Evolutionary conservation across 202 grass and related monocot genomes (phyloP).

Genomic region (Saccharum hybrid): DNA sequence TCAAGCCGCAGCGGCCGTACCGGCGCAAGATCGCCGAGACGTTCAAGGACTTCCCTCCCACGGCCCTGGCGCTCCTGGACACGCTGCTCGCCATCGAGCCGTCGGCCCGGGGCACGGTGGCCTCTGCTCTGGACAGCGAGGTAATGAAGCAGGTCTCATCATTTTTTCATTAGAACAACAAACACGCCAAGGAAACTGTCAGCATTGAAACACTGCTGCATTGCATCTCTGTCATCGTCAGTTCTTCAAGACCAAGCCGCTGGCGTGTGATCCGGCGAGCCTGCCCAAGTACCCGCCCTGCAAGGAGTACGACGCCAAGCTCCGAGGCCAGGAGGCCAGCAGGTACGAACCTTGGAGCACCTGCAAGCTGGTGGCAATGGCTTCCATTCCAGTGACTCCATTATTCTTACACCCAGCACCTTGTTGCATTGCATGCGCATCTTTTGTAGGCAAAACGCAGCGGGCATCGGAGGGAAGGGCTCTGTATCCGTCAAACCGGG

Average conservation of each 20-base stretch:
- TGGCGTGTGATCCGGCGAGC: slow-evolving; percentile 69
- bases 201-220: background rate
- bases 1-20: slow-evolving; percentile 87
- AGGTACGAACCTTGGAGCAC: slow-evolving; percentile 13
- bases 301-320: slow-evolving; percentile 84
- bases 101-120: slow-evolving; percentile 55
- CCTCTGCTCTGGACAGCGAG: slow-evolving; percentile 59
- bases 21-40: slow-evolving; percentile 61
- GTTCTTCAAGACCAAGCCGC: slow-evolving; percentile 66
- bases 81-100: slow-evolving; percentile 83
- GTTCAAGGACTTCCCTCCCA: slow-evolving; percentile 70
- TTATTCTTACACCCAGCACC: background rate
- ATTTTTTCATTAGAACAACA: background rate
- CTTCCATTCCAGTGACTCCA: no score
- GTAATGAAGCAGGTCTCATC: background rate
- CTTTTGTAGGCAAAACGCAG: slow-evolving; percentile 58
- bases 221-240: slow-evolving; percentile 17
- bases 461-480: slow-evolving; percentile 55
- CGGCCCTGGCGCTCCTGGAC: slow-evolving; percentile 61
- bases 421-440: background rate
- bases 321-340: slow-evolving; percentile 59
- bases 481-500: slow-evolving; percentile 60
- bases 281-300: slow-evolving; percentile 73
- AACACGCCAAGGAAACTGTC: background rate
- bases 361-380: background rate